Percentiles rank a stretch among this genome's conserved stretches.
Evolutionary conservation across 148 eudicot genomes (phyloP).

Genomic region (Vaccinium darrowii): DNA sequence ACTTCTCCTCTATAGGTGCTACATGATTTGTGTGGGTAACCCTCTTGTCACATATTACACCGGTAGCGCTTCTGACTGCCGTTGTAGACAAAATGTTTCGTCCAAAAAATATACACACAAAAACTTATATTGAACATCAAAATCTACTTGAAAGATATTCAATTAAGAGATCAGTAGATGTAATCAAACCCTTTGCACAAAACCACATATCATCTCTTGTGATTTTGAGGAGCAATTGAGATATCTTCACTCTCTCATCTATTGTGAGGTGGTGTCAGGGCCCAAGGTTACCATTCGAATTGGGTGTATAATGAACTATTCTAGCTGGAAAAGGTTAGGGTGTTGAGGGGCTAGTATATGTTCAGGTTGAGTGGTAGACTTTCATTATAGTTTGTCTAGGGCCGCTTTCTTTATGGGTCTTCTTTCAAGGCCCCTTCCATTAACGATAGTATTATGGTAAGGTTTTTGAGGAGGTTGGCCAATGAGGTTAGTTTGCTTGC

Average conservation of each 20-base stretch:
- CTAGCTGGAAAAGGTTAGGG: neutral
- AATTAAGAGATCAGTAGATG: neutral
- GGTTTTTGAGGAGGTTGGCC: neutral
- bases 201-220: neutral
- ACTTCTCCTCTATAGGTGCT: no score
- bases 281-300: neutral
- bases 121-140: neutral
- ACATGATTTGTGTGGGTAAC: no score
- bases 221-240: conserved; percentile 1
- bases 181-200: neutral
- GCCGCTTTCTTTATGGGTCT: neutral
- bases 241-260: conserved; percentile 6
- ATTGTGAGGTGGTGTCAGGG: neutral
- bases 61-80: no score
- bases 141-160: neutral
- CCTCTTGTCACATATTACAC: no score
- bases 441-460: neutral
- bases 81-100: neutral
- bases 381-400: neutral
- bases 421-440: neutral
- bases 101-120: neutral
- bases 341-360: neutral
- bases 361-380: neutral
- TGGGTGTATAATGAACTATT: neutral
- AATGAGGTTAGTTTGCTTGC: neutral